A percentile compares a stretch with the other conserved stretches of the same genome.
phyloP scores from a whole-genome alignment of 306 rosid species.

The Luffa acutangula region DNA sequence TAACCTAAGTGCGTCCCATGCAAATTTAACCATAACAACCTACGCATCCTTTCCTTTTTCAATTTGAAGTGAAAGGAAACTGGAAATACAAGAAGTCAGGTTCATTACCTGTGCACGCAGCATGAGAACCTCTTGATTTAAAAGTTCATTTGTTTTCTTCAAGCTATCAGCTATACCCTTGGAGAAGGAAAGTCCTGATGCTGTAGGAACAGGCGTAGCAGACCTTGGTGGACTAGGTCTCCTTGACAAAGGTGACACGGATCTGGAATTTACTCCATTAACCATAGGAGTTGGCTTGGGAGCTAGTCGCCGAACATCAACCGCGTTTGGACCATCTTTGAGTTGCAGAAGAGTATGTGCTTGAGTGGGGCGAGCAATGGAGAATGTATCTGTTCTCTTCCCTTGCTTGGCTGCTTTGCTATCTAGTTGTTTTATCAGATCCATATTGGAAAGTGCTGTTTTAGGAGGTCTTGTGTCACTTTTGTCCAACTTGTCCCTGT shows the following conservation, averaged over 20 bases:
- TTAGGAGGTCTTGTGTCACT: slow-evolving; percentile 68
- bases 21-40: not conserved
- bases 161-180: slow-evolving; percentile 67
- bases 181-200: slow-evolving; percentile 90
- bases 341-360: slow-evolving; percentile 63
- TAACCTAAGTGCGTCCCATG: not conserved
- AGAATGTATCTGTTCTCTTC: slow-evolving; percentile 79
- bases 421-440: slow-evolving; percentile 89
- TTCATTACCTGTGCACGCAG: slow-evolving; percentile 63
- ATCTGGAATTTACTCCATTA: slow-evolving; percentile 75
- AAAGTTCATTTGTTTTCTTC: slow-evolving; percentile 80
- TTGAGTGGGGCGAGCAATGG: slow-evolving; percentile 62
- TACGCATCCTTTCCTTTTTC: not conserved
- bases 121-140: slow-evolving; percentile 78
- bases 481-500: slow-evolving; percentile 83
- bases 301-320: slow-evolving; percentile 55
- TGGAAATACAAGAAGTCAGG: not conserved
- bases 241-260: slow-evolving; percentile 86
- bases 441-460: slow-evolving; percentile 78
- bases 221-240: slow-evolving; percentile 92
- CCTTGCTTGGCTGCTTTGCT: slow-evolving; percentile 95
- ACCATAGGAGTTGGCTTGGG: slow-evolving; percentile 65
- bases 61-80: not conserved
- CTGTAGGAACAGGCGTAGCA: slow-evolving; percentile 88
- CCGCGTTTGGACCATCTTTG: slow-evolving; percentile 66